phyloP scores from a whole-genome alignment of 1,284 basidiomycete genomes.

The Naganishia liquefaciens region DNA sequence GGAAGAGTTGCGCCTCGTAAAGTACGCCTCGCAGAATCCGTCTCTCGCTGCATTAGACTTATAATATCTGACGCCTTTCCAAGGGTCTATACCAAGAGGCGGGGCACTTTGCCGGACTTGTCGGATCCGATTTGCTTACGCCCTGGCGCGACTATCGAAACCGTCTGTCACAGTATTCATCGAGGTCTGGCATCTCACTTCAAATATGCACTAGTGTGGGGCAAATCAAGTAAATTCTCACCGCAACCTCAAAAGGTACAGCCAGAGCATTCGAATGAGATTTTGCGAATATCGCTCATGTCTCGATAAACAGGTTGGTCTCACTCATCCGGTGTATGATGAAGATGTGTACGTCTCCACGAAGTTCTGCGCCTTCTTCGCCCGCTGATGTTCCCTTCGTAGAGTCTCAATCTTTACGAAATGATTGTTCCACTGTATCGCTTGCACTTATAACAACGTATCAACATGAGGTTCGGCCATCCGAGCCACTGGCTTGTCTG shows the following conservation, averaged over 20 bases:
- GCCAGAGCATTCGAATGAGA: neutral
- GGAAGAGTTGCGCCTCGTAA: slow-evolving; percentile 81
- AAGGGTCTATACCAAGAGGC: slow-evolving; percentile 88
- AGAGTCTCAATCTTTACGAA: slow-evolving; percentile 55
- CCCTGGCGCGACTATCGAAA: slow-evolving; percentile 90
- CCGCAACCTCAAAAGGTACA: slow-evolving; percentile 88
- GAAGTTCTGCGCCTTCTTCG: neutral
- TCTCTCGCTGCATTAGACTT: too few relatives aligned
- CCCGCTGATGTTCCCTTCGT: neutral
- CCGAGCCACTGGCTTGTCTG: too few relatives aligned
- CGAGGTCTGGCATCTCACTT: slow-evolving; percentile 85
- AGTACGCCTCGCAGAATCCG: slow-evolving; percentile 51
- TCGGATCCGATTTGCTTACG: slow-evolving; percentile 89
- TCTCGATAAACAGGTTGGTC: slow-evolving; percentile 59
- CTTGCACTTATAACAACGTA: neutral
- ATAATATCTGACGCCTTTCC: neutral
- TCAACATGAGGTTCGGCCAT: too few relatives aligned
- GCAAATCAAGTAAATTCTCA: slow-evolving; percentile 83
- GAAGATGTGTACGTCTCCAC: slow-evolving; percentile 80
- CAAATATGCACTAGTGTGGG: slow-evolving; percentile 88
- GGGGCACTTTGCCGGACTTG: slow-evolving; percentile 89
- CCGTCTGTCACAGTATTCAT: slow-evolving; percentile 89
- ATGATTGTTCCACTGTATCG: slow-evolving; percentile 34
- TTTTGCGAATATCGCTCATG: slow-evolving; percentile 20
- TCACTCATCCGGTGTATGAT: slow-evolving; percentile 82